Base-by-base conservation (phyloP, 345 rosid species). In the Murraya paniculata region DNA sequence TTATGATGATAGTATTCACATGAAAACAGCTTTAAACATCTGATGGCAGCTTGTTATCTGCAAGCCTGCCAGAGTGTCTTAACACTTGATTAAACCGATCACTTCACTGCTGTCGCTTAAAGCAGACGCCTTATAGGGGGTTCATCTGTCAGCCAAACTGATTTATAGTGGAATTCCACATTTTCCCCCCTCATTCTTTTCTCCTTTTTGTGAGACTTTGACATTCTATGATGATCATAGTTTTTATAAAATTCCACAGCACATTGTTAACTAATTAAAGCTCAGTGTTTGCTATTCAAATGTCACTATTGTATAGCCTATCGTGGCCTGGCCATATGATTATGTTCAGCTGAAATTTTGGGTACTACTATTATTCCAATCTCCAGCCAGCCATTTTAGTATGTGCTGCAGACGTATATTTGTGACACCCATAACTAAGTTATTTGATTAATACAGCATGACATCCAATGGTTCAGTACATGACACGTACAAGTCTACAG, bases 61-160 rank as follows among this genome's bases (percentile, higher is more conserved):
- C 33, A 75, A 74, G 66, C 58, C 68, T 78, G 86, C 83, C 83
- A 87, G 88, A 87, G 87, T 75, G 74, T 82, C 86, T 81, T 74
- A 58, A 53, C 59, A 50, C 76, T 76, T 66, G 73, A 77, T 45
- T 71, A 71, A 72, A 66, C 50, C 72, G 41, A 41, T 25, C 50
- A 33, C 69, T 59, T 64, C 35, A 68, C 64, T 75, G 72, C 30
- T 41, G 56, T 83, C 80, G 87, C 89, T 86, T 81, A 81, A 84
- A 87, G 80, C 79, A 68, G 18, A 87, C 83, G 86, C 70, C 65
- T 80, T 66, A 36, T 22, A 33, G 25, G 80, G 25, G 80, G 81
- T 72, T 83, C 79, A 73, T 72, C 55, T 74, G 82, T 73, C 85
- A 77, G 56, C 82, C 68, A 80, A 84, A 73, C 68, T 64, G 71